Conservation (phyloP, 2,329 filamentous ascomycete species). For the Cercospora zeae-maydis region DNA sequence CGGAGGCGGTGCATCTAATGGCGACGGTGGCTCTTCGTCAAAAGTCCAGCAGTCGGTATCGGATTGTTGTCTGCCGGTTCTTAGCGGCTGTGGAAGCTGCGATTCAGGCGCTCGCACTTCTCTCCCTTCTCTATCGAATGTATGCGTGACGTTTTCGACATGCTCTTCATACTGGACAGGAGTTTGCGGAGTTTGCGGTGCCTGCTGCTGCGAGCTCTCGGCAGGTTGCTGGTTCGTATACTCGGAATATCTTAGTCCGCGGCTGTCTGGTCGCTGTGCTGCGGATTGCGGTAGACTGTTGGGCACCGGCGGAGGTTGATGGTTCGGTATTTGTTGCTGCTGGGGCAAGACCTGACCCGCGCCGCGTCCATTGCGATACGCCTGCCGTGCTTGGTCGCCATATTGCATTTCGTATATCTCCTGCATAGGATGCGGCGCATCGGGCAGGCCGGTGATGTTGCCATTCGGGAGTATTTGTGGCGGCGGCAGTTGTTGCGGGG, state of each 20-base stretch:
- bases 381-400: slow-evolving; percentile 32
- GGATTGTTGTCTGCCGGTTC: slow-evolving; percentile 22
- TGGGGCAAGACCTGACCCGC: slow-evolving; percentile 28
- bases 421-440: slow-evolving; percentile 52
- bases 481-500: slow-evolving; percentile 59
- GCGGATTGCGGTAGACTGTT: slow-evolving; percentile 29
- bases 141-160: slow-evolving; percentile 56
- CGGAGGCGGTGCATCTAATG: slow-evolving; percentile 45
- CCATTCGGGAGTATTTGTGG: slow-evolving; percentile 44
- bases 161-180: slow-evolving; percentile 51
- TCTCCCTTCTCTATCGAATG: slow-evolving; percentile 57
- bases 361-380: slow-evolving; percentile 36
- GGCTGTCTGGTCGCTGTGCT: slow-evolving; percentile 21
- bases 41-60: slow-evolving; percentile 85
- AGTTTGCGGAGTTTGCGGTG: slow-evolving; percentile 7
- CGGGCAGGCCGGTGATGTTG: slow-evolving; percentile 39
- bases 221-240: slow-evolving; percentile 38
- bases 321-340: slow-evolving; percentile 53
- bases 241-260: slow-evolving; percentile 37
- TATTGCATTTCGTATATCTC: slow-evolving; percentile 58
- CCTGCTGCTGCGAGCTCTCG: slow-evolving; percentile 27
- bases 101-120: slow-evolving; percentile 48
- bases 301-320: slow-evolving; percentile 52
- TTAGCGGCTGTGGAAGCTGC: slow-evolving; percentile 15
- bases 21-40: slow-evolving; percentile 63